Base-by-base conservation (phyloP, 108 stramenopile genomes). In the Nitzschia sp. region DNA sequence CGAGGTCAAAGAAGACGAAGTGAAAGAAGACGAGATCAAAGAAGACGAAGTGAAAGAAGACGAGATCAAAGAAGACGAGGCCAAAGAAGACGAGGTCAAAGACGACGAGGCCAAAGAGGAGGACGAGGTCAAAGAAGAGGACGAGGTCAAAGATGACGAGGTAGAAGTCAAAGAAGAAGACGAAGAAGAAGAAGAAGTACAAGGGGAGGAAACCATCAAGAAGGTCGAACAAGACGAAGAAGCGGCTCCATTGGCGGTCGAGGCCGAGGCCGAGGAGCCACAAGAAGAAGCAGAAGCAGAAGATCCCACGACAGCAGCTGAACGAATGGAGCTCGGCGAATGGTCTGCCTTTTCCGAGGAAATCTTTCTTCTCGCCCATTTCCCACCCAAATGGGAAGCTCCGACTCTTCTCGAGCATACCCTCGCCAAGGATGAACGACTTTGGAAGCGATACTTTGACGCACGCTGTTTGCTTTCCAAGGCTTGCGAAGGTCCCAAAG, bases 391-490 rank as follows among this genome's bases (percentile, higher is more conserved):
- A n/a, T 41, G 25, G 3, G 35, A 25, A 25, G n/a, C 36, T n/a
- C 15, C 41, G 1, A 2, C 19, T 3, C 22, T 61, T 45, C 9
- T 45, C 1, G 60, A 61, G 13, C 38, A 38, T 5, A 25, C 23
- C 25, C 1, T 15, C 15, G n/a, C 23, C 19, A 61, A 41, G 41
- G 60, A 61, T 27, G 60, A 61, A 2, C 15, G 32, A 11, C n/a
- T 61, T 19, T 61, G 60, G 60, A 61, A 61, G 25, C 60, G 33
- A 8, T 61, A 61, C 22, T 41, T 41, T 61, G 60, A 61, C 33
- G 36, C 60, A 25, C 36, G 60, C 1, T 3, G 5, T 2, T 19
- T 41, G 1, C 32, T 61, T 21, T 9, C 33, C 1, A 25, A 61
- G 26, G 36, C 60, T 8, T 61, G 38, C 2, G 21, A 41, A 5